Conservation (phyloP, 139 green algal species). For the Chlorella sp. region DNA sequence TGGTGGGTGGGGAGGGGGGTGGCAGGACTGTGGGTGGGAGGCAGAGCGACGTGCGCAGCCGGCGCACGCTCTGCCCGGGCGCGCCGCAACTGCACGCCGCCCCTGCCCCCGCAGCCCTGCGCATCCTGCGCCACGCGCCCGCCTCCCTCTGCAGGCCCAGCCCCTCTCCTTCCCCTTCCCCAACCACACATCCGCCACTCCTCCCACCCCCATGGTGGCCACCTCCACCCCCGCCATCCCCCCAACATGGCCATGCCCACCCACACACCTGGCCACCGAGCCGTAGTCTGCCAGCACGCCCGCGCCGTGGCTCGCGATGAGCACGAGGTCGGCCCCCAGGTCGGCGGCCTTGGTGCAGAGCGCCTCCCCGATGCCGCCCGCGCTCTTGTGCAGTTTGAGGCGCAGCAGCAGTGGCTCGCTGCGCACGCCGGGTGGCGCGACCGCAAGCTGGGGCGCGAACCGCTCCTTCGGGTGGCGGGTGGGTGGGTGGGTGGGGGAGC, state of each 20-base stretch:
- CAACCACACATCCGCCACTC: too few species aligned
- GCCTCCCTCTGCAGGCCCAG: background rate
- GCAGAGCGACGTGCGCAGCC: background rate
- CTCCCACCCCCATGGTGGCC: too few species aligned
- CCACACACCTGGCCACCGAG: conserved; percentile 41
- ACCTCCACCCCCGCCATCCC: too few species aligned
- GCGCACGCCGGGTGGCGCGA: conserved; percentile 9
- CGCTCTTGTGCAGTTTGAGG: conserved; percentile 33
- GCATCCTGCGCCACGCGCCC: background rate
- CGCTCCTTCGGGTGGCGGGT: too few species aligned
- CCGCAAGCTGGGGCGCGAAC: too few species aligned
- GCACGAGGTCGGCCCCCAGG: conserved; percentile 29
- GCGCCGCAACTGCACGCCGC: background rate
- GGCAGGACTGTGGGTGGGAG: too few species aligned
- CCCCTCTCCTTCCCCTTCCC: too few species aligned
- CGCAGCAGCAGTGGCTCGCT: conserved; percentile 26
- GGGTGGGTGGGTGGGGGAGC: too few species aligned
- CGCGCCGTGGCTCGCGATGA: conserved; percentile 40
- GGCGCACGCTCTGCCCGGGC: background rate
- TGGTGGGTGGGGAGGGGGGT: too few species aligned
- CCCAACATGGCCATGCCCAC: too few species aligned
- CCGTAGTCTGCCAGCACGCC: conserved; percentile 48
- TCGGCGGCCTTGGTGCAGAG: conserved; percentile 18
- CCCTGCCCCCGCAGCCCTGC: background rate
- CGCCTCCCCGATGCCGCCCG: conserved; percentile 37